Conservation (phyloP, 169 alveolate species). For the Eimeria maxima region DNA sequence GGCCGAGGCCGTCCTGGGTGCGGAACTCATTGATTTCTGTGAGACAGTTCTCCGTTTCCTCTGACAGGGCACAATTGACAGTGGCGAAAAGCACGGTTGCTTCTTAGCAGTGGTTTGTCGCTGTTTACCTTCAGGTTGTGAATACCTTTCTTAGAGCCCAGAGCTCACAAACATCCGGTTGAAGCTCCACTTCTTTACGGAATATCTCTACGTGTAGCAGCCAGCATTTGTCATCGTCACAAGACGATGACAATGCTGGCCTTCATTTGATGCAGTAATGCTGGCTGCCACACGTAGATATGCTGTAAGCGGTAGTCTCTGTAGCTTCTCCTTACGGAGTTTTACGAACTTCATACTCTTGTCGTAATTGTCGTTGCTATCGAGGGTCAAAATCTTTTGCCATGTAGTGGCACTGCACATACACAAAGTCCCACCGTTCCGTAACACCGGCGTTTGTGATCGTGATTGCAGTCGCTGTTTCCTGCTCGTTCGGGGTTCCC, state of each 20-base stretch:
- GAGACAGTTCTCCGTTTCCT: neutral
- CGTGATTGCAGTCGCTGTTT: no score
- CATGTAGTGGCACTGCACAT: constrained; percentile 7
- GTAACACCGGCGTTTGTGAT: no score
- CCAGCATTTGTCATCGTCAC: no score
- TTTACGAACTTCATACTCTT: neutral
- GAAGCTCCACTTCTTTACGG: no score
- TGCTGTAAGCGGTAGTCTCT: neutral
- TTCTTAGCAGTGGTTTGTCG: neutral
- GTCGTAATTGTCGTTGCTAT: neutral
- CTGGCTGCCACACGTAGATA: no score
- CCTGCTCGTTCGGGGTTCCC: no score
- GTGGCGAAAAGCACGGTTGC: neutral
- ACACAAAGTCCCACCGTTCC: neutral
- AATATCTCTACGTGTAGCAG: no score
- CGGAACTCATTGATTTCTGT: constrained; percentile 52
- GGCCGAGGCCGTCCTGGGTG: constrained; percentile 37
- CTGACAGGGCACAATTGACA: neutral
- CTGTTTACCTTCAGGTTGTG: neutral
- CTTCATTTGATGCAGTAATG: no score
- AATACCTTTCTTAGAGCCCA: neutral
- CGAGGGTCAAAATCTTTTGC: neutral
- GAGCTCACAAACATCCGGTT: neutral
- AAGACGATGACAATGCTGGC: no score
- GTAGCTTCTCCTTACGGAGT: neutral